Percentiles rank a stretch among this genome's conserved stretches.
phyloP scores from a whole-genome alignment of 495 filamentous ascomycete species.

The Jackrogersella minutella region DNA sequence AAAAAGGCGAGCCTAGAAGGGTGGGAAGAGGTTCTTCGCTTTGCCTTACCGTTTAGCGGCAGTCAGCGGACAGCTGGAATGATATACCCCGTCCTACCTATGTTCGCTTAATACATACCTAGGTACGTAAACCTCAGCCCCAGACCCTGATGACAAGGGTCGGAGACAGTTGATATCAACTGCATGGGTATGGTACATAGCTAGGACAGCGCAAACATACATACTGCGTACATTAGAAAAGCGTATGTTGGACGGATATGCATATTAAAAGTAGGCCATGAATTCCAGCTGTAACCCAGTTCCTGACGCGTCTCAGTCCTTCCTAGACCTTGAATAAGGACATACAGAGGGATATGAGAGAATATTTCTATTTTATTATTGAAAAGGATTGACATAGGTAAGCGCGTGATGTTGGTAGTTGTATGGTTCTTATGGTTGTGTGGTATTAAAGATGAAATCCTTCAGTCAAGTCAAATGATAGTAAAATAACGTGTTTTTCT shows the following conservation, averaged over 20 bases:
- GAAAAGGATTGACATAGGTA: constrained; percentile 17
- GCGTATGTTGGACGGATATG: constrained; percentile 27
- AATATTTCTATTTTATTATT: constrained; percentile 13
- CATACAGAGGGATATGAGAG: constrained; percentile 10
- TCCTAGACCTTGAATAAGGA: not conserved
- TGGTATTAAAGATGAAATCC: constrained; percentile 23
- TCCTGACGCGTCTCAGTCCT: constrained; percentile 22
- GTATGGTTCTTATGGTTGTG: constrained; percentile 4
- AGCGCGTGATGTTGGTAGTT: constrained; percentile 1
- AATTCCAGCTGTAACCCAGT: constrained; percentile 26
- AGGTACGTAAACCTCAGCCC: constrained; percentile 10
- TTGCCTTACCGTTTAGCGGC: constrained; percentile 6
- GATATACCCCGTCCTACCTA: constrained; percentile 10
- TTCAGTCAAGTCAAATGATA: constrained; percentile 5
- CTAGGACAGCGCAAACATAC: constrained; percentile 31
- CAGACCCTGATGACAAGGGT: constrained; percentile 9
- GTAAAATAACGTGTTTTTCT: not conserved
- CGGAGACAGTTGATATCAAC: constrained; percentile 25
- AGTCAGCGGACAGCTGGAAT: constrained; percentile 16
- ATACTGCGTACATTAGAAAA: too few species aligned
- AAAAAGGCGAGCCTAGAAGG: constrained; percentile 28
- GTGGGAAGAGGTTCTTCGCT: not conserved
- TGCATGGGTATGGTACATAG: constrained; percentile 27
- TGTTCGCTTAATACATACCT: not conserved
- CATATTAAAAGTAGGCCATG: constrained; percentile 8